Evolutionary conservation across 2,329 filamentous ascomycete genomes (phyloP).

Genomic region (Hawksworthiomyces lignivorus): DNA sequence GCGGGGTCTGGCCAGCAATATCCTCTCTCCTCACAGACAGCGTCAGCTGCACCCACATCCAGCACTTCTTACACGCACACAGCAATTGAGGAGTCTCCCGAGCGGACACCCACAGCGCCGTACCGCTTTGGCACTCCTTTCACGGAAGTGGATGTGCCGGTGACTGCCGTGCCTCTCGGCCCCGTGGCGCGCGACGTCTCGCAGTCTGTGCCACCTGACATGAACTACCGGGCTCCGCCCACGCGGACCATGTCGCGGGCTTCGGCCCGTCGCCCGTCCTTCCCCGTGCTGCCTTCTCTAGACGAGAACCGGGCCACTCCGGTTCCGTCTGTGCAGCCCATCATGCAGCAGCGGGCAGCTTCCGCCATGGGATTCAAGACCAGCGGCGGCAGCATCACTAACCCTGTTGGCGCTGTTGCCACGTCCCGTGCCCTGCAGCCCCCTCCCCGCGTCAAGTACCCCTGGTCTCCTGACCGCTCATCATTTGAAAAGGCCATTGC

Average conservation of each 20-base stretch:
- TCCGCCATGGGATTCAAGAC: constrained; percentile 9
- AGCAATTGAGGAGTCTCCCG: constrained; percentile 16
- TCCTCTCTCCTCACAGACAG: constrained; percentile 8
- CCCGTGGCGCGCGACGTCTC: constrained; percentile 72
- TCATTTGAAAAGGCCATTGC: constrained; percentile 39
- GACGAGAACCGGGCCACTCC: constrained; percentile 51
- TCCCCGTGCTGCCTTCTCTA: constrained; percentile 60
- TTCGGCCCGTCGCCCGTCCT: constrained; percentile 57
- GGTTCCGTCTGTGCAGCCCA: constrained; percentile 16
- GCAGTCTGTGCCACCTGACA: constrained; percentile 89
- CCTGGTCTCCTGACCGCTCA: constrained; percentile 44
- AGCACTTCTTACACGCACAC: constrained; percentile 15
- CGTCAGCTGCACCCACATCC: constrained; percentile 7
- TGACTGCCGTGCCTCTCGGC: constrained; percentile 63
- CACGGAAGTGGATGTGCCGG: constrained; percentile 82
- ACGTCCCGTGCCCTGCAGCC: constrained; percentile 35
- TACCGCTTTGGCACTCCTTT: constrained; percentile 81
- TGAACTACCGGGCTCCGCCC: constrained; percentile 60
- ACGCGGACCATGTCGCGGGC: constrained; percentile 45
- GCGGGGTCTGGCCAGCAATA: background rate
- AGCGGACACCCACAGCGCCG: constrained; percentile 30
- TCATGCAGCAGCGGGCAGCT: constrained; percentile 13
- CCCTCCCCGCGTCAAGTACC: constrained; percentile 47
- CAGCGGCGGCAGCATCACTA: background rate
- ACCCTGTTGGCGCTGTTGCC: background rate